Evolutionary conservation across 2,329 filamentous ascomycete species (phyloP).

Genomic region (Hypoxylon sp.): DNA sequence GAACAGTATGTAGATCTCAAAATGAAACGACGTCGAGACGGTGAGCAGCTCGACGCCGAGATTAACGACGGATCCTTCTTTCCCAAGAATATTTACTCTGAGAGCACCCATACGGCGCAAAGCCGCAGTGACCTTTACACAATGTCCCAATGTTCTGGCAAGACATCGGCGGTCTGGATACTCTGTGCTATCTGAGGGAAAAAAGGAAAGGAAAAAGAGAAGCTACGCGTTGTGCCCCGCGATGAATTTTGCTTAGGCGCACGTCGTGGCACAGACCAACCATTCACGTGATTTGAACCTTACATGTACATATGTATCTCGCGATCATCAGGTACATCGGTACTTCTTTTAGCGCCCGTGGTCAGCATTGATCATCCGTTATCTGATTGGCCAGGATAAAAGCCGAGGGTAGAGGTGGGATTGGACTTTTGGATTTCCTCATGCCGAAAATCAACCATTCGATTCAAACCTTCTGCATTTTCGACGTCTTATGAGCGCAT

Average conservation of each 20-base stretch:
- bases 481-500: conserved; percentile 50
- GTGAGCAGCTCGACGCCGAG: conserved; percentile 54
- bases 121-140: conserved; percentile 48
- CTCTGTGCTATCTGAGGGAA: conserved; percentile 68
- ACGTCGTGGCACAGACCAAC: conserved; percentile 45
- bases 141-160: conserved; percentile 40
- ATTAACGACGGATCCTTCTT: conserved; percentile 59
- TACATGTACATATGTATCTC: too few relatives aligned
- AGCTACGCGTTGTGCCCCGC: conserved; percentile 4
- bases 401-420: conserved; percentile 46
- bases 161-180: conserved; percentile 55
- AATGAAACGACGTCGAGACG: conserved; percentile 58
- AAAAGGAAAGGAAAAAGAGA: conserved; percentile 52
- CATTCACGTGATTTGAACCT: conserved; percentile 33
- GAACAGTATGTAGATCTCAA: conserved; percentile 55
- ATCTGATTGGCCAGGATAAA: conserved; percentile 38
- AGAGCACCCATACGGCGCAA: conserved; percentile 50
- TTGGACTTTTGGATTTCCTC: conserved; percentile 33
- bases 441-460: conserved; percentile 24
- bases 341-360: conserved; percentile 31
- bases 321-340: conserved; percentile 18
- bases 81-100: conserved; percentile 56
- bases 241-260: conserved; percentile 21
- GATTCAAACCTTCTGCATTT: conserved; percentile 32
- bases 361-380: conserved; percentile 34